phyloP scores from a whole-genome alignment of 163 green algal genomes.

The Coccomyxa subellipsoidea region DNA sequence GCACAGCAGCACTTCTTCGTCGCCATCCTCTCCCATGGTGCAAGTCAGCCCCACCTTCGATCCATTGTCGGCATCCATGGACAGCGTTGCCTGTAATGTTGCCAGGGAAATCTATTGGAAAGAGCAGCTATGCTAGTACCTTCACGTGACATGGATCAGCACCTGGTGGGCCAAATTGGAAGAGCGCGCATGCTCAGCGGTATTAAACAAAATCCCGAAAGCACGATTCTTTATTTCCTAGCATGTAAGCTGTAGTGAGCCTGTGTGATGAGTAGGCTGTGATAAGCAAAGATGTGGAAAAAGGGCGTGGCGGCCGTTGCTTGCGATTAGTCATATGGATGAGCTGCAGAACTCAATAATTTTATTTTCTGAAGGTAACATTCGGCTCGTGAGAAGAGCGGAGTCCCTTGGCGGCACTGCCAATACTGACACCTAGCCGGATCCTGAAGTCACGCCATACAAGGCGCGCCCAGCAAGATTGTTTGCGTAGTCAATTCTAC shows the following conservation, averaged over 20 bases:
- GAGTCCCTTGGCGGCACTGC: background rate
- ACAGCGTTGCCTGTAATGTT: background rate
- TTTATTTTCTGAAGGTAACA: background rate
- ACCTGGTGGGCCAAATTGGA: no score
- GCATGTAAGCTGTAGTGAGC: no score
- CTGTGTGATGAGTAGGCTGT: background rate
- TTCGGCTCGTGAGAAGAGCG: background rate
- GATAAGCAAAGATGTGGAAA: background rate
- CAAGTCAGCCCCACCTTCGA: background rate
- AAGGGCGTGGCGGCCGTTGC: no score
- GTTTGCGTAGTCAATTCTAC: background rate
- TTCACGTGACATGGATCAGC: no score
- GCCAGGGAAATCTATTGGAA: background rate
- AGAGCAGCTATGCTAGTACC: no score
- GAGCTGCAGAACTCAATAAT: no score
- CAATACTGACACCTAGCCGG: background rate
- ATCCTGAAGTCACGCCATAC: background rate
- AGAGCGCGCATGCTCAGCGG: no score
- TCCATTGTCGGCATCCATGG: background rate
- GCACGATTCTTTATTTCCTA: no score
- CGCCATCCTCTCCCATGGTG: constrained; percentile 32
- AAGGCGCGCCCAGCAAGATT: background rate
- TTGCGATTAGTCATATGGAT: no score
- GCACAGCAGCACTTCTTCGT: constrained; percentile 30
- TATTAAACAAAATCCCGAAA: no score